phyloP scores from a whole-genome alignment of 2,329 filamentous ascomycete species.

The Thermoascus crustaceus region DNA sequence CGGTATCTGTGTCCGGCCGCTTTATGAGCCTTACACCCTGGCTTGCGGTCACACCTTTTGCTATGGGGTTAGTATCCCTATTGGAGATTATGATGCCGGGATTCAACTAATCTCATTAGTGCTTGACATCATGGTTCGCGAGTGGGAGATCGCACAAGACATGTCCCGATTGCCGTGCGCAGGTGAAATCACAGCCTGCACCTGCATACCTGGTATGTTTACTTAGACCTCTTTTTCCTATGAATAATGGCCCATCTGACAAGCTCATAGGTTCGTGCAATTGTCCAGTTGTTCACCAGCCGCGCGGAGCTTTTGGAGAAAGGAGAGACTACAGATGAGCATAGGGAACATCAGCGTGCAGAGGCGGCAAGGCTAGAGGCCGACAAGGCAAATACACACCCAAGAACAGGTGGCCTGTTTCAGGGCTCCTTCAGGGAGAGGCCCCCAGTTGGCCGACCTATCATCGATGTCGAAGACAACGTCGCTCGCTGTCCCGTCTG shows the following conservation, averaged over 20 bases:
- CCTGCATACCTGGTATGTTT: slow-evolving; percentile 54
- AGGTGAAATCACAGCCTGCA: slow-evolving; percentile 51
- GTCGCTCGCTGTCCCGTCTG: slow-evolving; percentile 57
- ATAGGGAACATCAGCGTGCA: slow-evolving; percentile 48
- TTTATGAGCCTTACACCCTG: slow-evolving; percentile 63
- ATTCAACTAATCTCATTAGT: slow-evolving; percentile 35
- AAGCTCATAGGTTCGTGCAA: slow-evolving; percentile 49
- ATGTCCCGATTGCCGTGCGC: slow-evolving; percentile 59
- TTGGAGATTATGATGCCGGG: slow-evolving; percentile 2
- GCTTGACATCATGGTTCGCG: slow-evolving; percentile 49
- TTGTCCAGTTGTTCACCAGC: slow-evolving; percentile 55
- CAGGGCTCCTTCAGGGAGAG: slow-evolving; percentile 48
- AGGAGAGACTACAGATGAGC: slow-evolving; percentile 56
- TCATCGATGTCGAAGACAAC: slow-evolving; percentile 52
- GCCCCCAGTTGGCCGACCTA: slow-evolving; percentile 26
- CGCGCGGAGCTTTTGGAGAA: slow-evolving; percentile 53
- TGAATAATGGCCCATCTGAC: slow-evolving; percentile 6
- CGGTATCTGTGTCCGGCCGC: slow-evolving; percentile 59
- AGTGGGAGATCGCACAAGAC: slow-evolving; percentile 51
- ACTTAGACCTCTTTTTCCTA: not conserved
- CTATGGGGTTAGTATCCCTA: slow-evolving; percentile 47
- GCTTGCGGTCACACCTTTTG: slow-evolving; percentile 65
- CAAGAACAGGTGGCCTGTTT: slow-evolving; percentile 51
- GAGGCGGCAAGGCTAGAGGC: slow-evolving; percentile 52
- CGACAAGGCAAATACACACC: slow-evolving; percentile 49